Conservation (phyloP, 2,329 filamentous ascomycete genomes). For the Xylariales sp. region DNA sequence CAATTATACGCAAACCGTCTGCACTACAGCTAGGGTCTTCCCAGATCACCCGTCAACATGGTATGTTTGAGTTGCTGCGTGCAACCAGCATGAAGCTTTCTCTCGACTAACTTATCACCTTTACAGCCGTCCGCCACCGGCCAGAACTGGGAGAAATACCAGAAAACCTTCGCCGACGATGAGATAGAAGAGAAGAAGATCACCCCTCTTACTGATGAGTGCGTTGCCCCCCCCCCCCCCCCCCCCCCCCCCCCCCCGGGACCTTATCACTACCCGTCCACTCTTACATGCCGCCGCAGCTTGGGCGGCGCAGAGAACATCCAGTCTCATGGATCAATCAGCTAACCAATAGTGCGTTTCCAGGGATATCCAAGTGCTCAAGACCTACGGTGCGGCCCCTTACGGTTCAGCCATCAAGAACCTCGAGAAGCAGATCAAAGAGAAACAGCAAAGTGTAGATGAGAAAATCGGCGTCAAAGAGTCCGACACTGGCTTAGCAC, state of each 20-base stretch:
- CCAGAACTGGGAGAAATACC: constrained; percentile 96
- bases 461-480: constrained; percentile 98
- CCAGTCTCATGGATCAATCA: constrained; percentile 9
- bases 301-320: too few species aligned
- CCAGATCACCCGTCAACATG: background rate
- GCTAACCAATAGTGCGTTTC: constrained; percentile 16
- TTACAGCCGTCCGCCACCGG: constrained; percentile 97
- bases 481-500: constrained; percentile 96
- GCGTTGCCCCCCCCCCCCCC: constrained; percentile 18
- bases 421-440: constrained; percentile 98
- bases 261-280: too few species aligned
- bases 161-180: constrained; percentile 94
- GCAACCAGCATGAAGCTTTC: too few species aligned
- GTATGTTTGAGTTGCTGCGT: background rate
- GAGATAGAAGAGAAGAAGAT: constrained; percentile 99
- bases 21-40: too few species aligned
- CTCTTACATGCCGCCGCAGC: too few species aligned
- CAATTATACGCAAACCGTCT: too few species aligned
- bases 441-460: constrained; percentile 96
- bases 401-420: constrained; percentile 93
- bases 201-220: constrained; percentile 94
- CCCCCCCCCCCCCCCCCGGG: too few species aligned
- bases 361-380: constrained; percentile 98
- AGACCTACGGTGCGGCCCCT: constrained; percentile 96
- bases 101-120: constrained; percentile 18